Base-by-base conservation (phyloP, 169 alveolate species). In the Cryptosporidium sp. region DNA sequence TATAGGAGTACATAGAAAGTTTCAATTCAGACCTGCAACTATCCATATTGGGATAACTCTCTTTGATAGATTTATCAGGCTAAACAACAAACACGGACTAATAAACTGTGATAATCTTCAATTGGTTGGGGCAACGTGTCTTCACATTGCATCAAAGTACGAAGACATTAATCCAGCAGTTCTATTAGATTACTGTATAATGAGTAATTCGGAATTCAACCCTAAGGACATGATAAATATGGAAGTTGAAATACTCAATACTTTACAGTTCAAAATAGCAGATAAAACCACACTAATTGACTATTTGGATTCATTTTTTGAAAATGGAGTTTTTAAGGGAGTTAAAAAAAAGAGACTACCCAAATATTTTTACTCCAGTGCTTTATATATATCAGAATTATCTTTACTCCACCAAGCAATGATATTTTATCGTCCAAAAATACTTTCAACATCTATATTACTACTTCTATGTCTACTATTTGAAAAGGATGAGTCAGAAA, bases 11-110 rank as follows among this genome's bases (percentile, higher is more conserved):
- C 89, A 80, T 39, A n/a, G 89, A 59, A 80, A 80, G 29, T 80
- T 80, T 65, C 89, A 80, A 80, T 80, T 80, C 70, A 80, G 89
- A 43, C 89, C 89, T 8, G 89, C 89, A 61, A 80, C 89, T 6
- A 62, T 80, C 4, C 75, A 80, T 33, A 80, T 80, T 80, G 75
- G 89, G 21, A 80, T 80, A 41, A 50, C 73, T 26, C 14, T 80
- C 16, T 80, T 80, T 80, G 89, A 80, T 65, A 80, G 75, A 31
- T 80, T 80, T 65, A 80, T 80, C 26, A 35, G 33, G 7, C 23
- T 61, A 21, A 80, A 80, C 29, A 62, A 41, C 21, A 59, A 59
- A 23, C n/a, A 59, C 21, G 74, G 67, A 0, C 26, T 80, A 26
- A 80, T 80, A 31, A 80, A 48, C 51, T 80, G 89, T 35, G 89